Evolutionary conservation across 495 filamentous ascomycete genomes (phyloP).

Genomic region (Penicillium dipodomyicola): DNA sequence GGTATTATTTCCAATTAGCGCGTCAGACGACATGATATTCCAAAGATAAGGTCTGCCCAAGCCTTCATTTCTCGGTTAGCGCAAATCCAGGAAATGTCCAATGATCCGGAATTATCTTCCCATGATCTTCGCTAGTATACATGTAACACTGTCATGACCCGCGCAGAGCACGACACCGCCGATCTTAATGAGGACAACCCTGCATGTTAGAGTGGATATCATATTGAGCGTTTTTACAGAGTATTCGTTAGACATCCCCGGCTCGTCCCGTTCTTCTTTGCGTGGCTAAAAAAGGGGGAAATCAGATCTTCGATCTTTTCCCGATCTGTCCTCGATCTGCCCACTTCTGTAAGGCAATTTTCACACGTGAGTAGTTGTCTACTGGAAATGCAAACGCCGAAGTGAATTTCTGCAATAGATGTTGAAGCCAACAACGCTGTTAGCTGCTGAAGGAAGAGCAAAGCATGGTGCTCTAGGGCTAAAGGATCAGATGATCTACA

Average conservation of each 20-base stretch:
- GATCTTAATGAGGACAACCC: conserved; percentile 3
- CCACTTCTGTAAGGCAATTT: not conserved
- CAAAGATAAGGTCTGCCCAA: not conserved
- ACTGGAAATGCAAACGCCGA: not conserved
- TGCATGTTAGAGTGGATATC: not conserved
- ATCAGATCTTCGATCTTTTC: not conserved
- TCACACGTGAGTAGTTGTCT: not conserved
- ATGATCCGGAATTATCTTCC: not conserved
- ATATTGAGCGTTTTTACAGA: not conserved
- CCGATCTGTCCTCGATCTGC: not conserved
- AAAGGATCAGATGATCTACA: not conserved
- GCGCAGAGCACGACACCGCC: not conserved
- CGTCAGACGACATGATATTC: not conserved
- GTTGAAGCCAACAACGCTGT: no score
- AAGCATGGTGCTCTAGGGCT: not conserved
- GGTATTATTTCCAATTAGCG: not conserved
- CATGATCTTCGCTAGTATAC: not conserved
- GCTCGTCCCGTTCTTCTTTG: not conserved
- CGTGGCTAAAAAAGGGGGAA: not conserved
- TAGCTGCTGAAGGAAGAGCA: no score
- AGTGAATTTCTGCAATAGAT: not conserved
- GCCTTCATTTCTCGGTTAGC: not conserved
- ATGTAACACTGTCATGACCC: not conserved
- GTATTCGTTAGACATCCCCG: not conserved
- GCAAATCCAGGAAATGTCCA: not conserved